Percentiles rank a stretch among this genome's conserved stretches.
These are phyloP conservation scores for Harringtonia lauricola DNA, from an alignment of 2,329 filamentous ascomycete genomes.

Conservation along the genomic window DNA sequence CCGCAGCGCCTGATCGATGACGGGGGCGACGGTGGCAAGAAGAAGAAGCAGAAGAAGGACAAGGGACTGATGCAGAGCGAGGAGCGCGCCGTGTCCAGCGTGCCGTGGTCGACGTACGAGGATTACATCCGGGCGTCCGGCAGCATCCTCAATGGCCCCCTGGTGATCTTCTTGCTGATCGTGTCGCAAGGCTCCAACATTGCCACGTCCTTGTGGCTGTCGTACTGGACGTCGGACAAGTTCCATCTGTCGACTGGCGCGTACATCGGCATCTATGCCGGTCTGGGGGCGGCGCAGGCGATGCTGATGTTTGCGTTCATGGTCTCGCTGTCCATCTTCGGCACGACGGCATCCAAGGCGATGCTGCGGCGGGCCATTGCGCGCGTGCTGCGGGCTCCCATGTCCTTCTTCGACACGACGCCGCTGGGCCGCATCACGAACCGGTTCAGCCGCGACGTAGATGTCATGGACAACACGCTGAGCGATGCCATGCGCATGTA, in stretches of 20 bases:
- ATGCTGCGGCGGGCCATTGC: constrained; percentile 75
- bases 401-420: constrained; percentile 95
- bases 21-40: constrained; percentile 29
- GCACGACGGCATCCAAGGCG: constrained; percentile 69
- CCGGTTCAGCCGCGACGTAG: constrained; percentile 88
- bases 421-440: constrained; percentile 93
- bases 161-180: constrained; percentile 52
- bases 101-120: constrained; percentile 69
- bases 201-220: constrained; percentile 80
- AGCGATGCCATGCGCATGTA: constrained; percentile 90
- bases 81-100: constrained; percentile 62
- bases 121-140: constrained; percentile 71
- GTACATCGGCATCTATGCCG: constrained; percentile 66
- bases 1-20: constrained; percentile 22
- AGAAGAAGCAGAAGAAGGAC: constrained; percentile 48
- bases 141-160: constrained; percentile 54
- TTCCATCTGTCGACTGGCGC: constrained; percentile 54
- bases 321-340: constrained; percentile 63
- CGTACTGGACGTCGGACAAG: constrained; percentile 80
- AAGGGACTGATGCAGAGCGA: constrained; percentile 60
- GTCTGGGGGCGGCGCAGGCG: constrained; percentile 59
- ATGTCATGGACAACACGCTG: constrained; percentile 91
- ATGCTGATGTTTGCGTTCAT: constrained; percentile 73
- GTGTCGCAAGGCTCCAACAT: constrained; percentile 78
- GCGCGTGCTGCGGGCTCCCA: constrained; percentile 60